Percentiles rank a stretch among this genome's conserved stretches.
phyloP scores from a whole-genome alignment of 2,329 filamentous ascomycete genomes.

The Fusarium paranaense region DNA sequence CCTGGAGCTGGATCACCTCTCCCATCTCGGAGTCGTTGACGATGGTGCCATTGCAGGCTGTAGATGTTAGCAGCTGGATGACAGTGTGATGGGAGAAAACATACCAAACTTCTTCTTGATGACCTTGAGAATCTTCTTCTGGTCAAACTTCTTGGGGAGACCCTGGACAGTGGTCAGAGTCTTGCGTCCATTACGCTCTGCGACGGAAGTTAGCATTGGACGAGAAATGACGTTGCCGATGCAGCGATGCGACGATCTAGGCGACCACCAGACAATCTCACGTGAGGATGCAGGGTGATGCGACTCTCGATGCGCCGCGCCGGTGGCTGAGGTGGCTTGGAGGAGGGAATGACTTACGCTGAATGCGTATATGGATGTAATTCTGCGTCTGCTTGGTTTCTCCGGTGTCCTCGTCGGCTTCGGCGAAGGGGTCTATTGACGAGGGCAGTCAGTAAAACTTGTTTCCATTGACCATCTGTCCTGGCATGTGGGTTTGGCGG shows the following conservation, averaged over 20 bases:
- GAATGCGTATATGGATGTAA: conserved; percentile 99
- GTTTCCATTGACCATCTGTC: neutral
- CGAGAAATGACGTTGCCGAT: neutral
- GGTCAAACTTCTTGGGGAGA: conserved; percentile 98
- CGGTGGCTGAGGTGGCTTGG: conserved; percentile 2
- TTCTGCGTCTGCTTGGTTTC: conserved; percentile 95
- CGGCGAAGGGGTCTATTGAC: conserved; percentile 96
- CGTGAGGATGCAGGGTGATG: conserved; percentile 24
- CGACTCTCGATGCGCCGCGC: conserved; percentile 4
- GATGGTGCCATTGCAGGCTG: conserved; percentile 99
- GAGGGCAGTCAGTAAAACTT: conserved; percentile 7
- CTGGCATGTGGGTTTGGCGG: conserved; percentile 24
- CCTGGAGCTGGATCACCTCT: conserved; percentile 99
- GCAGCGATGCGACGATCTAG: conserved; percentile 2
- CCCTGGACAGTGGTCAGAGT: conserved; percentile 99
- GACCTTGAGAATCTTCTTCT: conserved; percentile 99
- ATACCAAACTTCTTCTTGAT: conserved; percentile 99
- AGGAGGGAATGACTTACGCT: conserved; percentile 73
- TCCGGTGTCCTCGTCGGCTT: conserved; percentile 99
- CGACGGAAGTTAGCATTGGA: conserved; percentile 9
- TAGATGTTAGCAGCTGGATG: conserved; percentile 1
- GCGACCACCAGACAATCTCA: conserved; percentile 13
- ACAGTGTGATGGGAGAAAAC: conserved; percentile 43
- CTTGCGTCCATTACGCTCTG: conserved; percentile 99
- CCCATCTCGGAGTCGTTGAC: conserved; percentile 96